Base-by-base conservation (phyloP, 2,329 filamentous ascomycete species). In the Aspergillus pseudotamarii region DNA sequence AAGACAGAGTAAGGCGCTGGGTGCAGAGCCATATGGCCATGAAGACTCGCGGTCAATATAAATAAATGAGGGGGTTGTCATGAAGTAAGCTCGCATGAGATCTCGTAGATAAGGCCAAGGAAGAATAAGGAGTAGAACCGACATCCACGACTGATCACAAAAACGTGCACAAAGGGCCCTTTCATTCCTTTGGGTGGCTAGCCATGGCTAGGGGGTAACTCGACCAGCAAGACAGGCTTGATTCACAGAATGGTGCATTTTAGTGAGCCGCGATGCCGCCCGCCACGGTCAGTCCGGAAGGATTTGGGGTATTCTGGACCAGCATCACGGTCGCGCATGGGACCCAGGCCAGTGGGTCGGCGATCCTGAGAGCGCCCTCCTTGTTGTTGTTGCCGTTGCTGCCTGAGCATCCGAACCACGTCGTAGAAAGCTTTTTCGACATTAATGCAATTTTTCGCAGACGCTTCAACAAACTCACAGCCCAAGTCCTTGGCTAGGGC, bases 381-480 rank as follows among this genome's bases (percentile, higher is more conserved):
- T 38, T 75, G 77, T 64, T 76, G 75, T 66, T 80, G 78, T 69
- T 92, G 89, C 72, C 92, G 86, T 80, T 97, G 93, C 72, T 91
- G 88, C 71, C 95, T 89, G 68, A 99, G 83, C 78, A 95, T 92
- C 70, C 95, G 85, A 60, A 98, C 95, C 9, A 99, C 95, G 75
- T 99, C 95, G 80, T 97, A 98, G 76, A 99, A 98, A 36, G 93
- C 94, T 84, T 96, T 98, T 79, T 97, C 95, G 59, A 97, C 94
- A 74, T 98, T 97, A 83, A 97, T 93, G 81, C 94, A 97, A 78
- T 97, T 97, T 83, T 97, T 97, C 41, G 94, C 94, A 8, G 94
- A 97, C 2, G 94, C 94, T 79, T 98, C 94, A 71, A 97, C 93
- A 72, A 98, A 98, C 71, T 97, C 94, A 81, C 95, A 98, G 66